Base-by-base conservation (phyloP, 257 asterid species). In the Ehretia macrophylla region DNA sequence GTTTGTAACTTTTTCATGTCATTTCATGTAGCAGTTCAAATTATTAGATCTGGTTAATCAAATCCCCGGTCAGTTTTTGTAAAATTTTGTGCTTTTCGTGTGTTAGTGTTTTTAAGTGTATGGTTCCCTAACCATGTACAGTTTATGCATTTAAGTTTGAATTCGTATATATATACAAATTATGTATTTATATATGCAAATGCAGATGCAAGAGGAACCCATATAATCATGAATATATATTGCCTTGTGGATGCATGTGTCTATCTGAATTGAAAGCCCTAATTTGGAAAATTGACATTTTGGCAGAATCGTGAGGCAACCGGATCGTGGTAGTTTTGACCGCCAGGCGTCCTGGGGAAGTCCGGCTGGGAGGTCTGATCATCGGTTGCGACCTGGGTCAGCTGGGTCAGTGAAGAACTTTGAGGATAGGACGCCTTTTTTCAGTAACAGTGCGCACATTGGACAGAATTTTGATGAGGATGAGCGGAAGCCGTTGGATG, bases 381-480 rank as follows among this genome's bases (percentile, higher is more conserved):
- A 77, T 51, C 77, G 94, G 19, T 55, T 75, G 59, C 91, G 95
- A 42, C 97, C 98, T 0, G 90, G 88, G 17, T 91, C 97, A 58
- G 92, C 93, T 51, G 95, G 95, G 17, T 77, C 90, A 14, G 62
- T 67, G 4, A 79, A 85, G 68, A 85, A 66, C 73, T 83, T 81
- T 46, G 97, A 88, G 51, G 98, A 85, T 32, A 88, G 81, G 65
- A 56, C 83, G 19, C 85, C 82, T n/a, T 85, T 91, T 69, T 59
- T 82, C 47, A 80, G 40, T 67, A 80, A 80, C 32, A 79, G 64
- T 56, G 64, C 79, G 9, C 75, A 63, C 50, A 82, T 91, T 17
- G 96, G 98, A 42, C 80, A 85, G 58, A 83, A 88, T 78, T 91
- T 91, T 49, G 98, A 91, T 35, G 98, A 91, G 77, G 98, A 88